Percentiles rank a stretch among this genome's conserved stretches.
Conservation (phyloP, 495 filamentous ascomycete genomes). For the Neurospora sp. region DNA sequence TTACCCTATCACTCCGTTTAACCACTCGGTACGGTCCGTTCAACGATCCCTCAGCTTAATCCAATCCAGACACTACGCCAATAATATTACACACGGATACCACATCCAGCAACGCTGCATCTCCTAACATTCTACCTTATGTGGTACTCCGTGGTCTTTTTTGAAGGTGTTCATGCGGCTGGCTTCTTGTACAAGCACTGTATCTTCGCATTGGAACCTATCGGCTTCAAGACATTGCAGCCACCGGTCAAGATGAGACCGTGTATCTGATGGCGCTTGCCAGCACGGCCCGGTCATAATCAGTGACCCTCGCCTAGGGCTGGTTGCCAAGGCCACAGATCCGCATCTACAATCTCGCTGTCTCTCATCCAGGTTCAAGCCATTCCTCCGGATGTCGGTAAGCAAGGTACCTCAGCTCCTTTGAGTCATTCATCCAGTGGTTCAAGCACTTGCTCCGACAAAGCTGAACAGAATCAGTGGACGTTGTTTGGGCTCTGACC, state of each 20-base stretch:
- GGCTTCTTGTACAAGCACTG: not conserved
- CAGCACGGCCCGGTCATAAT: not conserved
- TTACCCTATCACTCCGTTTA: not conserved
- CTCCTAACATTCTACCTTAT: too few relatives aligned
- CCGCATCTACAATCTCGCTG: not conserved
- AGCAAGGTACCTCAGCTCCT: not conserved
- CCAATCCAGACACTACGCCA: not conserved
- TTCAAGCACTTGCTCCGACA: not conserved
- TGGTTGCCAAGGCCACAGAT: not conserved
- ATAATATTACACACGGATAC: not conserved
- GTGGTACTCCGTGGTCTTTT: not conserved
- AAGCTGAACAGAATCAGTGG: not conserved
- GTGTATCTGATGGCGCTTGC: not conserved
- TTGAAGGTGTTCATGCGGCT: not conserved
- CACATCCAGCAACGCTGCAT: not conserved
- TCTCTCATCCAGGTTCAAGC: not conserved
- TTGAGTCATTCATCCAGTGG: not conserved
- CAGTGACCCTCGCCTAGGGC: not conserved
- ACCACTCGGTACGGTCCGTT: not conserved
- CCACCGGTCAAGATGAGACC: not conserved
- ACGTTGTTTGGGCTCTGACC: not conserved
- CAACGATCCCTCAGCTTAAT: not conserved
- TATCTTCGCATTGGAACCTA: not conserved
- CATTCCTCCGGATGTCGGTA: not conserved
- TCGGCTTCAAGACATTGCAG: not conserved